Evolutionary conservation across 1,284 basidiomycete species (phyloP), one percentile per base, ranked within the genome.

Genomic region (Rugosomyces carneus): DNA sequence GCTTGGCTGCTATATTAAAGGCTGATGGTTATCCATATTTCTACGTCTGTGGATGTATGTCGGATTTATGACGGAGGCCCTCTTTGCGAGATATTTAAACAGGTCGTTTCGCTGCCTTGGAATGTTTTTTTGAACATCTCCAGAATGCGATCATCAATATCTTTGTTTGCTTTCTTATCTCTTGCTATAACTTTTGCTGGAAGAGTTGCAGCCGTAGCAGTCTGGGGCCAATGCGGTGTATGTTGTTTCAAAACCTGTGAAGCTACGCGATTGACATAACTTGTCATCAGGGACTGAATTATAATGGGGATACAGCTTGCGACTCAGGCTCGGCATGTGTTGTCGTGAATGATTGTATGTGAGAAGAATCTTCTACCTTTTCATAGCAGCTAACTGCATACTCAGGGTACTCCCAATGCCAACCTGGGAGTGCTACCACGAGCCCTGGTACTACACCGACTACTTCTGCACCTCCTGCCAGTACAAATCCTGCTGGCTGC

Each of bases 211-310:
- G 57, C 64, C 1, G 65, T 66, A 34, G 52, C 67, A 26, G 59
- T 66, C 34, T 72, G 57, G 42, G 68, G 67, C 9, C 69, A 72
- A 49, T 72, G 69, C 53, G 69, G 68, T 35, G 69, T 70, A 57
- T 18, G 65, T 56, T 38, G n/a, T 8, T 7, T 13, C 13, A 10
- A 26, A 11, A 29, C 26, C 3, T 15, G 7, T 7, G 23, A 19
- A 19, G 27, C 18, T 5, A 27, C n/a, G 35, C 21, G 19, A 4
- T 19, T 13, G 16, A 21, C 34, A 15, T 24, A 19, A 41, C 20
- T 48, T 11, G 24, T 8, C 5, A 18, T 42, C 32, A 49, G 69
- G 70, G 70, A 38, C 56, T 56, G 40, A 55, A 52, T 13, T 71
- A 60, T 47, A 60, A 53, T 42, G 70, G 70, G 27, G 52, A 58